Base-by-base conservation (phyloP, 129 eudicot genomes). In the Pulicaria dysenterica region DNA sequence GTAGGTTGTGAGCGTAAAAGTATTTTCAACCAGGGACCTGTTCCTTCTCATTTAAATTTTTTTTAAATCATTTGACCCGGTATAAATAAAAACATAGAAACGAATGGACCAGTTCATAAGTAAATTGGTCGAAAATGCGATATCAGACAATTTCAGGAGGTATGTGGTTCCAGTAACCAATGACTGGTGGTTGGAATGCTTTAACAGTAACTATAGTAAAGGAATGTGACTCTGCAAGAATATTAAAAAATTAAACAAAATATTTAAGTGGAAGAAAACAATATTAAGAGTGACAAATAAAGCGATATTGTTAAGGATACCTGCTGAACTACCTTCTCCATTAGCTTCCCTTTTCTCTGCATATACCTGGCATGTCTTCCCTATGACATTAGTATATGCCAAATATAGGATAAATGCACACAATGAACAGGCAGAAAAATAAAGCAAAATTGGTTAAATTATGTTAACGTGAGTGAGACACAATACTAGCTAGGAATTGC, bases 331-430 rank as follows among this genome's bases (percentile, higher is more conserved):
- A 74, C 67, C 59, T 81, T 79, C 86, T 43, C 79, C 82, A 39
- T 51, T 75, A 61, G 78, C 67, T 57, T 65, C 66, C 63, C 73
- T 69, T 74, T 77, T 79, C 44, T 79, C 83, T 46, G 76, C 12
- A 74, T 48, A 14, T 15, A 81, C 94, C 97, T 89, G 87, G 16
- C 56, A 75, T 54, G 75, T 67, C 82, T 64, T 73, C 50, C 17
- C 70, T 73, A 67, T 47, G 17, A 70, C 43, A 66, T 82, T 72
- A 70, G 79, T 45, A 61, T 42, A 48, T 64, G 57, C 81, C 67
- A 69, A 57, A n/a, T 10, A 47, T 31, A 59, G 57, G 61, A 44
- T 24, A 78, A 74, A 48, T 44, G 49, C 64, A 57, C 43, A 42
- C 3, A 76, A 57, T 67, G 43, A 67, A 19, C 54, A 2, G 16